These are phyloP conservation scores for Phytophthora cactorum DNA, from an alignment of 352 stramenopile genomes.

Conservation along the genomic window DNA sequence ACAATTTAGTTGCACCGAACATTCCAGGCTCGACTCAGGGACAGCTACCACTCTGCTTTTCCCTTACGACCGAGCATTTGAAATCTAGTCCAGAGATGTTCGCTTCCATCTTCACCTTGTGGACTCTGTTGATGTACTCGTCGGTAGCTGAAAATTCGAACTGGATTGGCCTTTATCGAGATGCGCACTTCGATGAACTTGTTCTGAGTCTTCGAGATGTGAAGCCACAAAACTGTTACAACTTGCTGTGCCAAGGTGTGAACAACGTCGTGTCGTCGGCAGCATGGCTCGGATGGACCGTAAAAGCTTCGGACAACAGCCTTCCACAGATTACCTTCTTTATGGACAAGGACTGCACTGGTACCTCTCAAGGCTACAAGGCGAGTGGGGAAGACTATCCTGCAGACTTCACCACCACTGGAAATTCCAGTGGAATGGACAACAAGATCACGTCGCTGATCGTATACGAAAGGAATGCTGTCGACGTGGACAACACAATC, in stretches of 20 bases:
- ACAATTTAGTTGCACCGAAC: too few species aligned
- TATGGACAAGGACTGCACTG: constrained; percentile 14
- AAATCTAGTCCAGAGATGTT: not conserved
- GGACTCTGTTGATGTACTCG: not conserved
- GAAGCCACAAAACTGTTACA: constrained; percentile 15
- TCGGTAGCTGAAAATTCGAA: constrained; percentile 1
- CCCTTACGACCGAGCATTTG: not conserved
- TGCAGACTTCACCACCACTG: not conserved
- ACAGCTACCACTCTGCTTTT: not conserved
- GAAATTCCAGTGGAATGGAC: not conserved
- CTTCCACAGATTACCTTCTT: constrained; percentile 15
- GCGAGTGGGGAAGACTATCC: constrained; percentile 8
- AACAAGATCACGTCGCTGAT: constrained; percentile 20
- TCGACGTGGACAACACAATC: constrained; percentile 13
- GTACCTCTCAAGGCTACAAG: not conserved
- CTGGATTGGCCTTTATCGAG: constrained; percentile 8
- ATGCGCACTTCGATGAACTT: constrained; percentile 1
- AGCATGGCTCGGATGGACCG: constrained; percentile 2
- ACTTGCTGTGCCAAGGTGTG: constrained; percentile 9
- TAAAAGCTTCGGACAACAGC: not conserved
- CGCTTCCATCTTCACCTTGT: not conserved
- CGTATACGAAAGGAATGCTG: constrained; percentile 8
- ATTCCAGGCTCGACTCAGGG: not conserved
- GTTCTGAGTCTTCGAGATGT: constrained; percentile 13
- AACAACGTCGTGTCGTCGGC: constrained; percentile 9